These are phyloP conservation scores for Blastocystis sp. DNA, from an alignment of 352 stramenopile genomes.

Conservation along the genomic window DNA sequence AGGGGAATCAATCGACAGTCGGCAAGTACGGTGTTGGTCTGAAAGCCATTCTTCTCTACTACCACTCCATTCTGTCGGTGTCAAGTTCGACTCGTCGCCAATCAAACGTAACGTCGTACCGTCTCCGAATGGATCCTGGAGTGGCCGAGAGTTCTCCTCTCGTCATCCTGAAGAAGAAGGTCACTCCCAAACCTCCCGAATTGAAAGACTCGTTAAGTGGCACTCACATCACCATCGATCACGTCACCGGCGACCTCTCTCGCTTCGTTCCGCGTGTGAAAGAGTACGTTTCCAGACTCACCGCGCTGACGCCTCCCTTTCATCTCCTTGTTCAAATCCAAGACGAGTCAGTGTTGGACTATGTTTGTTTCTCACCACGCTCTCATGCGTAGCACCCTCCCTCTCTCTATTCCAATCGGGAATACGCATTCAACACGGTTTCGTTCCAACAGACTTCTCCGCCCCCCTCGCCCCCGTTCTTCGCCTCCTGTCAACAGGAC, in stretches of 20 bases:
- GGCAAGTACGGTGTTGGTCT: slow-evolving; percentile 35
- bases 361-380: not conserved
- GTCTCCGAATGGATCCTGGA: not conserved
- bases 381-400: not conserved
- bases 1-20: not conserved
- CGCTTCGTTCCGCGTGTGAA: not conserved
- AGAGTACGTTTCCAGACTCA: not conserved
- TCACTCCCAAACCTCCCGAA: not conserved
- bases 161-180: not conserved
- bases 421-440: not conserved
- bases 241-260: not conserved
- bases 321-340: not conserved
- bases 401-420: not conserved
- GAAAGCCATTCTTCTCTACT: slow-evolving; percentile 37
- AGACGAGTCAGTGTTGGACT: not conserved
- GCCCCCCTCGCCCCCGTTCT: not conserved
- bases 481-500: not conserved
- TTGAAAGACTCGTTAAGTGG: not conserved
- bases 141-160: not conserved
- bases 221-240: not conserved
- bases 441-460: not conserved
- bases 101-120: not conserved
- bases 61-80: not conserved
- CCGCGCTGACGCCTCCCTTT: not conserved
- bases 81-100: not conserved